A percentile compares a stretch with the other conserved stretches of the same genome.
phyloP scores from a whole-genome alignment of 257 asterid genomes.

The Plantago ovata region DNA sequence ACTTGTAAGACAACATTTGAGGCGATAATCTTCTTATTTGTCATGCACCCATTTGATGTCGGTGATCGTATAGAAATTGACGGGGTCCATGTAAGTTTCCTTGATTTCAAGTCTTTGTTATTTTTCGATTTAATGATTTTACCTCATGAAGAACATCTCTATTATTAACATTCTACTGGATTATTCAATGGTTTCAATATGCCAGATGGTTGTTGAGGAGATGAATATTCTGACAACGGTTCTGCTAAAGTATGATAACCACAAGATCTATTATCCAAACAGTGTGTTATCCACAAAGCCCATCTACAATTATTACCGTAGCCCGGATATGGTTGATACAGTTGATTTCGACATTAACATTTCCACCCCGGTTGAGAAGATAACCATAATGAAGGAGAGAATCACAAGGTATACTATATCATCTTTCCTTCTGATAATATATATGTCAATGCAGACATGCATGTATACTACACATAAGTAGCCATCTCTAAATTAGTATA shows the following conservation, averaged over 20 bases:
- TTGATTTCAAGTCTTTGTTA: too few species aligned
- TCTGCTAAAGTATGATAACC: conserved; percentile 13
- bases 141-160: too few species aligned
- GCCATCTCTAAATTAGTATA: too few species aligned
- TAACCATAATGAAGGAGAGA: not conserved
- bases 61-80: conserved; percentile 65
- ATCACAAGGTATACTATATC: not conserved
- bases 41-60: conserved; percentile 61
- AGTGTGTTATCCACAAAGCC: conserved; percentile 9
- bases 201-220: conserved; percentile 15
- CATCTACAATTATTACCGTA: conserved; percentile 8
- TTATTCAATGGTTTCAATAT: too few species aligned
- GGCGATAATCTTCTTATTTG: conserved; percentile 52
- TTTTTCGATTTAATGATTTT: too few species aligned
- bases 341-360: conserved; percentile 8
- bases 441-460: too few species aligned
- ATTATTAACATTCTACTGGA: too few species aligned
- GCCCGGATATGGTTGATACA: conserved; percentile 14
- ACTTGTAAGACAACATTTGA: conserved; percentile 55
- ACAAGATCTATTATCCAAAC: conserved; percentile 13
- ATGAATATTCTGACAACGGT: conserved; percentile 12
- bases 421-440: too few species aligned
- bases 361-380: conserved; percentile 8
- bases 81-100: conserved; percentile 40
- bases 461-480: too few species aligned